Evolutionary conservation across 2,329 filamentous ascomycete species (phyloP).

Genomic region (Polytolypa hystricis): DNA sequence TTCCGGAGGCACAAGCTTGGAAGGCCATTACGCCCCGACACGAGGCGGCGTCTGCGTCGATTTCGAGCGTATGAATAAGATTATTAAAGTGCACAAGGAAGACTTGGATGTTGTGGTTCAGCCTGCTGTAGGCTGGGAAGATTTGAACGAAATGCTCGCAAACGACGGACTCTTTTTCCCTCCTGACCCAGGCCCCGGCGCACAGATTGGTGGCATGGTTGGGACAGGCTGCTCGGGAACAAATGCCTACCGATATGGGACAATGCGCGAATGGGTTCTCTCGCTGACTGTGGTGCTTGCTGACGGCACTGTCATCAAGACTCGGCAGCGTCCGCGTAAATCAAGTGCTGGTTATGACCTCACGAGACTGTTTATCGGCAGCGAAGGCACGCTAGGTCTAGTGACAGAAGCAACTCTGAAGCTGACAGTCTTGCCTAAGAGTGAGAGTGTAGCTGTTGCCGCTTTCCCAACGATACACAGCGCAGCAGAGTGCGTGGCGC

Average conservation of each 20-base stretch:
- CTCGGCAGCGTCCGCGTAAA: conserved; percentile 75
- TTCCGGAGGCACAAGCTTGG: conserved; percentile 77
- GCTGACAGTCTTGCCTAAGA: conserved; percentile 68
- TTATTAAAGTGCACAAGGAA: conserved; percentile 64
- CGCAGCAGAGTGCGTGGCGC: conserved; percentile 68
- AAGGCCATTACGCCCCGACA: conserved; percentile 80
- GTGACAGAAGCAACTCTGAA: conserved; percentile 87
- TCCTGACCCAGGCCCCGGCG: conserved; percentile 79
- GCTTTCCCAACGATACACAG: conserved; percentile 54
- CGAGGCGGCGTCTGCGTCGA: conserved; percentile 76
- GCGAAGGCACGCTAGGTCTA: conserved; percentile 81
- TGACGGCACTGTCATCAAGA: conserved; percentile 84
- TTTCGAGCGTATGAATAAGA: conserved; percentile 73
- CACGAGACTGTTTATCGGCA: conserved; percentile 79
- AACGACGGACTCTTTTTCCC: conserved; percentile 78
- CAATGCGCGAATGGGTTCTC: conserved; percentile 90
- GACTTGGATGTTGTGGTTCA: conserved; percentile 68
- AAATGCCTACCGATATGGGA: conserved; percentile 85
- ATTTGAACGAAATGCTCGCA: conserved; percentile 65
- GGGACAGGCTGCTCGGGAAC: conserved; percentile 54
- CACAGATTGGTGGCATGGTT: conserved; percentile 71
- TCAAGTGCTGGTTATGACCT: conserved; percentile 87
- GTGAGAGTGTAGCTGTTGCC: conserved; percentile 68
- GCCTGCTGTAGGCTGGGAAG: conserved; percentile 77
- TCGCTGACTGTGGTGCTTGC: conserved; percentile 78